These are phyloP conservation scores for Scytalidium lignicola DNA, from an alignment of 2,329 filamentous ascomycete species.

Conservation along the genomic window DNA sequence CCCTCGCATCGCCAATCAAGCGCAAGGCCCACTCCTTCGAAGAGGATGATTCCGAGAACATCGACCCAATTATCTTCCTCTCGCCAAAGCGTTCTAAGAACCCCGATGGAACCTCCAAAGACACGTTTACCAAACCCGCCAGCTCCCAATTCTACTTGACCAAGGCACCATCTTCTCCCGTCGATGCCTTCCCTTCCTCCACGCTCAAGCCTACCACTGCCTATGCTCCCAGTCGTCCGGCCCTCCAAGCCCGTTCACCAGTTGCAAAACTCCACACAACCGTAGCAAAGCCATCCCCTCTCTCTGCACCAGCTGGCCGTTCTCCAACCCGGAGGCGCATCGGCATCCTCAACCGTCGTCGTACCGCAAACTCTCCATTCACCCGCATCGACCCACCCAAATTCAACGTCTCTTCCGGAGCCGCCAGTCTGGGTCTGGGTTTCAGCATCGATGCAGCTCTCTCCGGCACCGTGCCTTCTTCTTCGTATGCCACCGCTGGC, in stretches of 20 bases:
- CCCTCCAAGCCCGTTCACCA: constrained; percentile 50
- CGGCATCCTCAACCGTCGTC: constrained; percentile 64
- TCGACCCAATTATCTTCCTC: constrained; percentile 49
- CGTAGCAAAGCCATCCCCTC: constrained; percentile 45
- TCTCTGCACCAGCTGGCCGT: constrained; percentile 70
- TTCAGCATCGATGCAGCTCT: constrained; percentile 85
- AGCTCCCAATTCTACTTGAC: constrained; percentile 25
- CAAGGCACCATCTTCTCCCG: constrained; percentile 26
- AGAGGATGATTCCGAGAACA: constrained; percentile 53
- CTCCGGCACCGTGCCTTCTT: constrained; percentile 63
- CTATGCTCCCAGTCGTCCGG: constrained; percentile 24
- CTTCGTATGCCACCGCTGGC: no score
- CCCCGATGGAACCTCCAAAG: constrained; percentile 31
- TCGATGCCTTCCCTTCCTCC: constrained; percentile 15
- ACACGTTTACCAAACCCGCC: constrained; percentile 21
- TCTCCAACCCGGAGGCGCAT: constrained; percentile 73
- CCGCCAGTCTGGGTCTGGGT: constrained; percentile 46
- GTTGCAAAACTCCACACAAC: constrained; percentile 40
- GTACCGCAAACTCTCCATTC: constrained; percentile 52
- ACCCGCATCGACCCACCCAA: constrained; percentile 67
- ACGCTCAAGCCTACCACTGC: constrained; percentile 14
- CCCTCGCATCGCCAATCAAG: constrained; percentile 36
- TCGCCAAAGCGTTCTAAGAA: constrained; percentile 54
- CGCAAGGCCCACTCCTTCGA: constrained; percentile 50
- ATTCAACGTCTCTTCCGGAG: constrained; percentile 43